Evolutionary conservation across 2,329 filamentous ascomycete species (phyloP).

Genomic region (Tetracladium maxilliforme): DNA sequence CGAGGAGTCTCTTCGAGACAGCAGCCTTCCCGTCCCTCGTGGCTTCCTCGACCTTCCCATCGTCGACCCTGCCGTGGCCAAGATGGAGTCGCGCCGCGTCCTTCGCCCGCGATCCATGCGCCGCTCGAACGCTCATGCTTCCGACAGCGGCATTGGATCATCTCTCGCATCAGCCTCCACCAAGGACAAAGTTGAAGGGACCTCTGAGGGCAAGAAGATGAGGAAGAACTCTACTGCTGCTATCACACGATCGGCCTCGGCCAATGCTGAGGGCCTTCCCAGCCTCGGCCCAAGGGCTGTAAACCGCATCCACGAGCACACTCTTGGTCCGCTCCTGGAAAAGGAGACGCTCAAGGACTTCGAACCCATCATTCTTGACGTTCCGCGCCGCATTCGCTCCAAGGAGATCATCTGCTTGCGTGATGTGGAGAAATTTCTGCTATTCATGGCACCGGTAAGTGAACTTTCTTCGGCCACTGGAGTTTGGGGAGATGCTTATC

Average conservation of each 20-base stretch:
- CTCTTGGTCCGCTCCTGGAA: slow-evolving; percentile 62
- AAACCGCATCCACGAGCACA: slow-evolving; percentile 66
- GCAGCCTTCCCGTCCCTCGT: slow-evolving; percentile 43
- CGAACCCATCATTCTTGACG: slow-evolving; percentile 62
- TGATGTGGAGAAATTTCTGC: slow-evolving; percentile 85
- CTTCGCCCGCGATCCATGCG: slow-evolving; percentile 36
- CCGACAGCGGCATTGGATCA: slow-evolving; percentile 79
- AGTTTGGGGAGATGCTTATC: slow-evolving; percentile 50
- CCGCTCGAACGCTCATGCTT: slow-evolving; percentile 51
- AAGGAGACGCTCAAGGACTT: slow-evolving; percentile 66
- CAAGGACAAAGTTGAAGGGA: slow-evolving; percentile 34
- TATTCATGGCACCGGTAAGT: slow-evolving; percentile 92
- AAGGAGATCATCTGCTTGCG: slow-evolving; percentile 83
- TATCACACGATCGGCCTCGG: slow-evolving; percentile 44
- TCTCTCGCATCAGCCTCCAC: slow-evolving; percentile 51
- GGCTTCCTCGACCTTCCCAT: slow-evolving; percentile 42
- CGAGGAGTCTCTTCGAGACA: slow-evolving; percentile 32
- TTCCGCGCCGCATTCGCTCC: slow-evolving; percentile 64
- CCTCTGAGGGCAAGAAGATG: no score
- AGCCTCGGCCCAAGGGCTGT: slow-evolving; percentile 55
- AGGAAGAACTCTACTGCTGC: no score
- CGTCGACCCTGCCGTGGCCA: slow-evolving; percentile 19
- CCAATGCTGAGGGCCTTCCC: slow-evolving; percentile 33
- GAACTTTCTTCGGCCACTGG: slow-evolving; percentile 32
- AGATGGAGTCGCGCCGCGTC: slow-evolving; percentile 31